These are phyloP conservation scores for Myxozyma monticola DNA, from an alignment of 805 yeast genomes.

Conservation along the genomic window DNA sequence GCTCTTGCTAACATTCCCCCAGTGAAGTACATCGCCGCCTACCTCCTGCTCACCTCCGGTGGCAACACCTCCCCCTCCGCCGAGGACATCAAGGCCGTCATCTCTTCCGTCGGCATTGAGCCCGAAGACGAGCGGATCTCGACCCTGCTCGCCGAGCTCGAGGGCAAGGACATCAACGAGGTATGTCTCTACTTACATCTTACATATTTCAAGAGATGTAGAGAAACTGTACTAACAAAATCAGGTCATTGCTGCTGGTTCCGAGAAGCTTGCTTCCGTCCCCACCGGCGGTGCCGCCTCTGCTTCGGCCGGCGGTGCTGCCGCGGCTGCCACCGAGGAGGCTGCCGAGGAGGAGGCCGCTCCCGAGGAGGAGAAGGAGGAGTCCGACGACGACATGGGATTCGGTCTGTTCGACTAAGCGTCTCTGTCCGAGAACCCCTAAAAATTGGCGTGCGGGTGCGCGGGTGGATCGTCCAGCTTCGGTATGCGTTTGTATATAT, in stretches of 20 bases:
- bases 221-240: neutral
- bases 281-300: constrained; percentile 98
- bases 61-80: constrained; percentile 95
- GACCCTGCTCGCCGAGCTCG: constrained; percentile 77
- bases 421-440: neutral
- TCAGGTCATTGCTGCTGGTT: constrained; percentile 84
- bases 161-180: constrained; percentile 88
- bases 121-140: constrained; percentile 86
- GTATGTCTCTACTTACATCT: constrained; percentile 11
- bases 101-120: constrained; percentile 94
- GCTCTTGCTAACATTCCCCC: neutral
- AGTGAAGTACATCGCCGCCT: constrained; percentile 99
- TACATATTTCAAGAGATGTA: neutral
- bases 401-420: constrained; percentile 97
- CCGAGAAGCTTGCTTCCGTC: constrained; percentile 93
- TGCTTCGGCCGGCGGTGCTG: constrained; percentile 70
- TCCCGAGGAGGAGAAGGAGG: constrained; percentile 65
- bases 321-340: constrained; percentile 68
- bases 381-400: constrained; percentile 80
- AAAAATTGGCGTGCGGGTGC: constrained; percentile 2
- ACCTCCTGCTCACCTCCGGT: constrained; percentile 95
- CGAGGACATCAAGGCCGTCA: constrained; percentile 81
- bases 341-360: constrained; percentile 71
- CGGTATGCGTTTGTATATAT: constrained; percentile 3
- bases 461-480: neutral